Evolutionary conservation across 192 early-diverging fungal genomes (phyloP).

Genomic region (Dissophora globulifera): DNA sequence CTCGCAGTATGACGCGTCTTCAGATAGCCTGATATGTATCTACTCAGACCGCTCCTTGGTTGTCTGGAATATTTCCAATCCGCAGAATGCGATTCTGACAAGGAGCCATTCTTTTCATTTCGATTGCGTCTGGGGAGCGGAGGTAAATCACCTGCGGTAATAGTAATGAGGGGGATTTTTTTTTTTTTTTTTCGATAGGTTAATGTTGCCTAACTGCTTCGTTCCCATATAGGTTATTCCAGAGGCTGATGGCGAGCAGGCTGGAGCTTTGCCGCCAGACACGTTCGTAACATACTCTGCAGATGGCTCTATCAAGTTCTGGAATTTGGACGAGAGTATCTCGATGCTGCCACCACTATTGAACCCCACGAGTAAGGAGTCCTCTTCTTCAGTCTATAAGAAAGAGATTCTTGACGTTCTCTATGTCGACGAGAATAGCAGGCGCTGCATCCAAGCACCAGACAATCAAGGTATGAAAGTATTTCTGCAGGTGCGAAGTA

Average conservation of each 20-base stretch:
- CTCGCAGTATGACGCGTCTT: conserved; percentile 63
- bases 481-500: no score
- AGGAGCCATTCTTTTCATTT: conserved; percentile 75
- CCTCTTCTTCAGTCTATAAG: background rate
- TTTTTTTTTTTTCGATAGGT: conserved; percentile 54
- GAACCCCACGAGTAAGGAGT: background rate
- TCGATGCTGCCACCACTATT: conserved; percentile 4
- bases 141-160: no score
- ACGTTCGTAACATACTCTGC: conserved; percentile 80
- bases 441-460: conserved; percentile 32
- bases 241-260: background rate
- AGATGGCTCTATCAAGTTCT: conserved; percentile 83
- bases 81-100: conserved; percentile 63
- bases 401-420: conserved; percentile 42
- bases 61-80: conserved; percentile 76
- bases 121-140: conserved; percentile 87
- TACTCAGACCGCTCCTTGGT: conserved; percentile 80
- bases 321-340: conserved; percentile 69
- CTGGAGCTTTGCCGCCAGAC: conserved; percentile 57
- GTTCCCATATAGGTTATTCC: no score
- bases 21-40: conserved; percentile 65
- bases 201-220: conserved; percentile 51
- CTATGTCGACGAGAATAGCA: conserved; percentile 49
- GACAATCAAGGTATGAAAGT: conserved; percentile 22
- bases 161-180: no score